Evolutionary conservation across 768 basidiomycete genomes (phyloP), one percentile per base, ranked within the genome.

Genomic region (Daedaleopsis sinensis): DNA sequence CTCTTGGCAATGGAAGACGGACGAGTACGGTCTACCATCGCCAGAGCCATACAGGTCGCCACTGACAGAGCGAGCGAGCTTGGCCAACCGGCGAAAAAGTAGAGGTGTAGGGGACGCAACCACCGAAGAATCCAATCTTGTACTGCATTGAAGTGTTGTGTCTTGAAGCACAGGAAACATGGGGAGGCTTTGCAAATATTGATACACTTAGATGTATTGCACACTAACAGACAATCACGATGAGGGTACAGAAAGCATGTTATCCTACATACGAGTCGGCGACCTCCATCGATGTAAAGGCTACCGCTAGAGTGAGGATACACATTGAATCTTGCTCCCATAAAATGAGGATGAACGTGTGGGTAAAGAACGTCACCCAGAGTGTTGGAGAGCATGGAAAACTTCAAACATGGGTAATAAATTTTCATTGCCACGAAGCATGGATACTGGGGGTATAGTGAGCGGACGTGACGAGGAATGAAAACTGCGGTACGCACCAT

Each of bases 341-440:
- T 93, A 92, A 96, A 96, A 96, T 96, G 90, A 94, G 93, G 85
- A 88, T 87, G 83, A 65, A 79, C 90, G 90, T 87, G 88, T 94
- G 73, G 72, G 61, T 74, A 62, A 66, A n/a, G 68, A 79, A 86
- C 89, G 89, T 83, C 85, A 86, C 84, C 89, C 94, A 96, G 94
- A 96, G 94, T 96, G 94, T 96, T 84, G 84, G 84, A 84, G 93
- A 96, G 94, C 94, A 72, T 55, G 43, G 12, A 15, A 32, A n/a
- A 16, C 3, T 10, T 39, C 55, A 46, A 24, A 19, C 42, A 49
- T 37, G 49, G n/a, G 24, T 6, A 44, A 43, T 15, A 46, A 58
- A 52, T 12, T 18, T 24, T 35, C 6, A 55, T 27, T 47, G 46
- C 4, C 23, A 21, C 47, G 21, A 10, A 5, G 10, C 5, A 23